phyloP scores from a whole-genome alignment of 208 protist species.

The Leishmania turanica region DNA sequence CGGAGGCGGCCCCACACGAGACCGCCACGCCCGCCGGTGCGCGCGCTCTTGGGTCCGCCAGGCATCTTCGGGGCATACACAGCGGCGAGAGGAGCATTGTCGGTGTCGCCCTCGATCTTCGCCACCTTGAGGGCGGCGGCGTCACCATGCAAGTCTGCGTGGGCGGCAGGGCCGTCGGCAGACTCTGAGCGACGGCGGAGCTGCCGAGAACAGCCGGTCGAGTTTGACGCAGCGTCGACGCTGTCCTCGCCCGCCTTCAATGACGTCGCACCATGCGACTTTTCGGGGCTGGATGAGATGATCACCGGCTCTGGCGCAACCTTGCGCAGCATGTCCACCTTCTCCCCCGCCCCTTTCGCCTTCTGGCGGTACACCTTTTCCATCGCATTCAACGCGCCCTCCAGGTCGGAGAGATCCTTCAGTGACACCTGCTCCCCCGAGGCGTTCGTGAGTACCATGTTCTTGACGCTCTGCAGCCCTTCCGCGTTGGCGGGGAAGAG shows the following conservation, averaged over 20 bases:
- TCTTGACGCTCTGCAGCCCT: slow-evolving; percentile 35
- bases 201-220: not conserved
- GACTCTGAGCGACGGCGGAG: slow-evolving; percentile 10
- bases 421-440: slow-evolving; percentile 33
- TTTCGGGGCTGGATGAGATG: not conserved
- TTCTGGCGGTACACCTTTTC: slow-evolving; percentile 54
- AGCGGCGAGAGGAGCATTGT: not conserved
- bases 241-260: not conserved
- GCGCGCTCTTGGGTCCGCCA: not conserved
- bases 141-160: not conserved
- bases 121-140: slow-evolving; percentile 8
- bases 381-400: slow-evolving; percentile 37
- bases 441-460: slow-evolving; percentile 31
- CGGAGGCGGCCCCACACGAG: slow-evolving; percentile 63
- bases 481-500: slow-evolving; percentile 41
- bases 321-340: slow-evolving; percentile 58
- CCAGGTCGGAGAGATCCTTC: slow-evolving; percentile 44
- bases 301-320: slow-evolving; percentile 34
- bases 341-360: slow-evolving; percentile 53
- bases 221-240: not conserved
- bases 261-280: too few species aligned
- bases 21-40: not conserved
- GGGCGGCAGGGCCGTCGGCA: slow-evolving; percentile 1
- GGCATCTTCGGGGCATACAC: not conserved
- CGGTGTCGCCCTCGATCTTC: not conserved